Evolutionary conservation across 495 filamentous ascomycete genomes (phyloP).

Genomic region (Tuber microsphaerosporum): DNA sequence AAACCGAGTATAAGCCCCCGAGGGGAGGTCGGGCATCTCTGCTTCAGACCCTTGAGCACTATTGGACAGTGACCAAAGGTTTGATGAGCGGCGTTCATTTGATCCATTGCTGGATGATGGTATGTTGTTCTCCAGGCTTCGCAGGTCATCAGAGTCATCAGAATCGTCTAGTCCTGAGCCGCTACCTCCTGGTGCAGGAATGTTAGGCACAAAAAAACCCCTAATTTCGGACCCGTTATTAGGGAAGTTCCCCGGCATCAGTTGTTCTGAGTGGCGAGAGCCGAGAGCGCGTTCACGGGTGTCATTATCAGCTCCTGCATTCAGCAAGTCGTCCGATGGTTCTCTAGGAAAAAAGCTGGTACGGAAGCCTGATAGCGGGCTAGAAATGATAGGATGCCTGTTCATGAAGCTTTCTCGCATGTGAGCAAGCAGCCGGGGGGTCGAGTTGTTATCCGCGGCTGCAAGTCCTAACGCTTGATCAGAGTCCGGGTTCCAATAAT

Average conservation of each 20-base stretch:
- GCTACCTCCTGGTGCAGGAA: background rate
- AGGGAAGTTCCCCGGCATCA: background rate
- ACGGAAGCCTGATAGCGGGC: background rate
- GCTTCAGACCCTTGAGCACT: background rate
- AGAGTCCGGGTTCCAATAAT: conserved; percentile 1
- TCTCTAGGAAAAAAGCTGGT: background rate
- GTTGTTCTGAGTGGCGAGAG: background rate
- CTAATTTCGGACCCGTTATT: background rate
- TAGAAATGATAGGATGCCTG: background rate
- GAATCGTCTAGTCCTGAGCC: conserved; percentile 1
- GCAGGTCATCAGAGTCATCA: background rate
- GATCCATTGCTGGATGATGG: conserved; percentile 2
- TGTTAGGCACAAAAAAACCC: background rate
- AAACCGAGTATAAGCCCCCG: background rate
- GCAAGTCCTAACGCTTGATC: background rate
- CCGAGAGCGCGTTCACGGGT: background rate
- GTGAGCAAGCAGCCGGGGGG: background rate
- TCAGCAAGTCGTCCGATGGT: background rate
- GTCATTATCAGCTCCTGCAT: background rate
- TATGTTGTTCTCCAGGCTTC: conserved; percentile 1
- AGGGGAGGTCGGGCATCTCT: background rate
- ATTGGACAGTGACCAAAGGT: conserved; percentile 1
- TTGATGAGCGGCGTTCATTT: background rate
- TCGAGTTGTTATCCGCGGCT: background rate
- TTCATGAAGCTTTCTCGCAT: background rate